Conservation (phyloP, 352 stramenopile species). For the Nothophytophthora sp. region DNA sequence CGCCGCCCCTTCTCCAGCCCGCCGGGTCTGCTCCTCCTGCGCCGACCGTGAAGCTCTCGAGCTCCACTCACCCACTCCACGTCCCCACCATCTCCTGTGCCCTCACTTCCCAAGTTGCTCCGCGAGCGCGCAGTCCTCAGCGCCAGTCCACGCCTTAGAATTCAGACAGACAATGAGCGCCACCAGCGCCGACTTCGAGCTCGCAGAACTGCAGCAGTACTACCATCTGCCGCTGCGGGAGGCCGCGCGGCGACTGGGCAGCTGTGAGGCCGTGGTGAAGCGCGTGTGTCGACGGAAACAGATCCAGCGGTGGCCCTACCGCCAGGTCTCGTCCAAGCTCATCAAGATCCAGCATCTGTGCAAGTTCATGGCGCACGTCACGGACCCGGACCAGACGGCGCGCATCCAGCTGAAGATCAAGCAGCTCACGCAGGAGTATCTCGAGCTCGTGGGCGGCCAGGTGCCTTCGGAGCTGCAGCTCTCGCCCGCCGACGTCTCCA, state of each 20-base stretch:
- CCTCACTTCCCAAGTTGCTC: constrained; percentile 38
- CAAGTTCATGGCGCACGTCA: constrained; percentile 85
- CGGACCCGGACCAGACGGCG: constrained; percentile 63
- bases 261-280: constrained; percentile 84
- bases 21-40: constrained; percentile 2
- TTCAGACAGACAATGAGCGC: constrained; percentile 24
- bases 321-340: constrained; percentile 83
- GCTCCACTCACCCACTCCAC: constrained; percentile 22
- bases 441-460: constrained; percentile 74
- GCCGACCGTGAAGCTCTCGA: constrained; percentile 12
- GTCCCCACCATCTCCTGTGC: constrained; percentile 17
- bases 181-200: constrained; percentile 74
- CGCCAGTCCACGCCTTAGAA: too few species aligned
- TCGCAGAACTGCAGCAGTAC: constrained; percentile 83
- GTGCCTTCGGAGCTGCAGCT: constrained; percentile 76
- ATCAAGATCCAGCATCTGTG: constrained; percentile 87
- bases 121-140: neutral
- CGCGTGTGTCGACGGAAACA: constrained; percentile 77
- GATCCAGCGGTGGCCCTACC: constrained; percentile 85
- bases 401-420: constrained; percentile 81
- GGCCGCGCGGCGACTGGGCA: constrained; percentile 68
- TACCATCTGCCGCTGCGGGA: constrained; percentile 84
- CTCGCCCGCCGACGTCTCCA: constrained; percentile 49
- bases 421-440: constrained; percentile 79
- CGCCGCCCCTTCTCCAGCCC: constrained; percentile 27